A percentile compares a stretch with the other conserved stretches of the same genome.
phyloP scores from a whole-genome alignment of 192 early-diverging fungal genomes.

The Entomortierella beljakovae region DNA sequence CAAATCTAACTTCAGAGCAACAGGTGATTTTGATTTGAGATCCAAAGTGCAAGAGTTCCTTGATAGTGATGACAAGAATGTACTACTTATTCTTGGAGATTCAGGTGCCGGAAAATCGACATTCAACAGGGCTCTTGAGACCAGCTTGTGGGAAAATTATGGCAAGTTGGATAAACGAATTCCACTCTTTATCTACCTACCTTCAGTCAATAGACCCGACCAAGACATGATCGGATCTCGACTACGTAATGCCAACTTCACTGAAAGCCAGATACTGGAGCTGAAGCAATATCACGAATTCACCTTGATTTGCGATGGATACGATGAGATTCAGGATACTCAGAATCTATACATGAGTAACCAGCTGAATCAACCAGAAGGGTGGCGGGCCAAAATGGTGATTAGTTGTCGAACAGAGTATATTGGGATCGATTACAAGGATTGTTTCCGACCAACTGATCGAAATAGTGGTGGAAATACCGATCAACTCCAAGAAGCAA shows the following conservation, averaged over 20 bases:
- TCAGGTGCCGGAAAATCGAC: slow-evolving; percentile 27
- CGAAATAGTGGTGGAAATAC: not conserved
- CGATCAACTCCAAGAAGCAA: not conserved
- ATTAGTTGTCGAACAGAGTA: no score
- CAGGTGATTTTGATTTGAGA: slow-evolving; percentile 9
- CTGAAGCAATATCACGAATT: slow-evolving; percentile 10
- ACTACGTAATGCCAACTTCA: not conserved
- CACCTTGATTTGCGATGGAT: slow-evolving; percentile 29
- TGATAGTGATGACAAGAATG: slow-evolving; percentile 1
- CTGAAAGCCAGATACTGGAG: slow-evolving; percentile 1
- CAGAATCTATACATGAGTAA: slow-evolving; percentile 14
- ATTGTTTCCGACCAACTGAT: not conserved
- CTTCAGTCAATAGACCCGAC: not conserved
- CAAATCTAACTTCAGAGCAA: not conserved
- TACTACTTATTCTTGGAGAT: slow-evolving; percentile 14
- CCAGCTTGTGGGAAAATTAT: not conserved
- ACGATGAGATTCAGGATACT: slow-evolving; percentile 8
- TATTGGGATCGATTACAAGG: not conserved
- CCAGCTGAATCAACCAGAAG: slow-evolving; percentile 1
- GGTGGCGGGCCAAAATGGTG: slow-evolving; percentile 9
- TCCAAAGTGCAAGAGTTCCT: slow-evolving; percentile 17
- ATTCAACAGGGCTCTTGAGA: no score
- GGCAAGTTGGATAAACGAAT: not conserved
- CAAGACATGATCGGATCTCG: slow-evolving; percentile 6
- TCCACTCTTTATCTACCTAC: slow-evolving; percentile 16